Evolutionary conservation across 352 stramenopile species (phyloP).

Genomic region (Globisporangium carolinianum): DNA sequence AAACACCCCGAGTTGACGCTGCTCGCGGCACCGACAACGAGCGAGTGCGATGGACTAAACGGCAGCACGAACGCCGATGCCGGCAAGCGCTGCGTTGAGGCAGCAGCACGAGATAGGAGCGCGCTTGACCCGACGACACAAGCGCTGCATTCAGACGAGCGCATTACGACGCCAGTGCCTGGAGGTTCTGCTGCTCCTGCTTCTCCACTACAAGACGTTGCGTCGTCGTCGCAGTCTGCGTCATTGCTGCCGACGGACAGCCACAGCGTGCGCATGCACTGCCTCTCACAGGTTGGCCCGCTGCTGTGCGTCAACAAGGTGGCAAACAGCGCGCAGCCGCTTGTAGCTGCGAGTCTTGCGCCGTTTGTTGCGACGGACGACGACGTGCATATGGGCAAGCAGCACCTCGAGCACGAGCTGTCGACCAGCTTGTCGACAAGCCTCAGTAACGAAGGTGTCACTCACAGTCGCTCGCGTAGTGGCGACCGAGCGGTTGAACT

Average conservation of each 20-base stretch:
- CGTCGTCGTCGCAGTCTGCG: slow-evolving; percentile 1
- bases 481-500: slow-evolving; percentile 6
- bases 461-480: not conserved
- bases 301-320: slow-evolving; percentile 29
- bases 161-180: not conserved
- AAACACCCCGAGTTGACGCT: slow-evolving; percentile 48
- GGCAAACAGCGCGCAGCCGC: slow-evolving; percentile 16
- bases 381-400: slow-evolving; percentile 51
- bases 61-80: not conserved
- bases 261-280: slow-evolving; percentile 26
- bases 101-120: too few species aligned
- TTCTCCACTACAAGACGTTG: slow-evolving; percentile 1
- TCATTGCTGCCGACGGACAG: not conserved
- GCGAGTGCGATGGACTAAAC: not conserved
- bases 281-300: slow-evolving; percentile 34
- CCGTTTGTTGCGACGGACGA: slow-evolving; percentile 33
- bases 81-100: not conserved
- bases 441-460: slow-evolving; percentile 8
- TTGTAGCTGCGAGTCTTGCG: slow-evolving; percentile 3
- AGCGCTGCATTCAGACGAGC: too few species aligned
- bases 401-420: slow-evolving; percentile 53
- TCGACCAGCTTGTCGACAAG: slow-evolving; percentile 27
- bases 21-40: slow-evolving; percentile 11
- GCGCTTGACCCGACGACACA: too few species aligned
- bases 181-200: too few species aligned